Conservation (phyloP, 176 grass and related monocot genomes). For the Poa annua region DNA sequence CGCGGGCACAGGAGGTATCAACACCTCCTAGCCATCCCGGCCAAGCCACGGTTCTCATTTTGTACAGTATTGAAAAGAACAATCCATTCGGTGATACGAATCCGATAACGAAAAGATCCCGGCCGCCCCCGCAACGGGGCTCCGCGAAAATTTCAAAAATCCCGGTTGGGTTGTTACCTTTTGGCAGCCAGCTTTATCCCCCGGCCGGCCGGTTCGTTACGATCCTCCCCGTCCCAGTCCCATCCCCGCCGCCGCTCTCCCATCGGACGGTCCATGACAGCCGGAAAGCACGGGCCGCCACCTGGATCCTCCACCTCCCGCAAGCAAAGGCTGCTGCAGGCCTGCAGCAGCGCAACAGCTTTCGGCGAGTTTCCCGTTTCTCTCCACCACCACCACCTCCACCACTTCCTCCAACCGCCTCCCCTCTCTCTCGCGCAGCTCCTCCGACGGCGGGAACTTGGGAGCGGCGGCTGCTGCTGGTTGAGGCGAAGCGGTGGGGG, state of each 20-base stretch:
- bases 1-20: too few species aligned
- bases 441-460: not conserved
- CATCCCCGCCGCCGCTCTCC: not conserved
- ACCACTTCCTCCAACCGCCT: constrained; percentile 36
- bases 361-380: constrained; percentile 37
- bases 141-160: constrained; percentile 23
- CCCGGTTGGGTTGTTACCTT: constrained; percentile 41
- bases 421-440: not conserved
- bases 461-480: constrained; percentile 11
- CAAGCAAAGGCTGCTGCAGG: constrained; percentile 3
- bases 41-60: too few species aligned
- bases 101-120: too few species aligned
- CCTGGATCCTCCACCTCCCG: constrained; percentile 22
- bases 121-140: constrained; percentile 8
- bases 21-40: too few species aligned
- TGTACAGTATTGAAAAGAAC: too few species aligned
- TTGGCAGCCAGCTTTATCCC: constrained; percentile 25
- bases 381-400: constrained; percentile 35
- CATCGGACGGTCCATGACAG: not conserved
- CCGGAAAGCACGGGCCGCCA: constrained; percentile 12
- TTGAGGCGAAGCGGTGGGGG: constrained; percentile 13
- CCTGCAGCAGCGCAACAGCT: constrained; percentile 26
- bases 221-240: not conserved
- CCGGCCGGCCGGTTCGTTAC: not conserved
- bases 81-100: too few species aligned